Base-by-base conservation (phyloP, 208 protist species). In the Acanthamoeba triangularis region DNA sequence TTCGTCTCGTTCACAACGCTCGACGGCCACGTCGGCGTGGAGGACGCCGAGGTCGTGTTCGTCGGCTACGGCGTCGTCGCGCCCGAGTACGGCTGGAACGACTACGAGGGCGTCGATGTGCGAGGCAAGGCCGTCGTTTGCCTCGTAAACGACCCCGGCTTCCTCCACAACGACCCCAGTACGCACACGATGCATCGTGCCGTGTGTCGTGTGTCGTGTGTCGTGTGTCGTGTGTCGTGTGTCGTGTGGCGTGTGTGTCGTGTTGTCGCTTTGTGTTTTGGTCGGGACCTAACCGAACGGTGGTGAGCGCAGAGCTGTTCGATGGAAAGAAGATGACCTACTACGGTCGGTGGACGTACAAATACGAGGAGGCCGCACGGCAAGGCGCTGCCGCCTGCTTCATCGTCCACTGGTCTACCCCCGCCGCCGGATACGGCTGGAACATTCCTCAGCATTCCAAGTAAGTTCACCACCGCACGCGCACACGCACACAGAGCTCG, bases 321-420 rank as follows among this genome's bases (percentile, higher is more conserved):
- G 30, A 72, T 20, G 63, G 63, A 23, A n/a, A 35, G n/a, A 35
- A n/a, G 63, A 72, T 72, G 63, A 72, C 63, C 63, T 72, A 72
- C 63, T 72, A 72, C 63, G 63, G 63, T n/a, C 63, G 63, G 10
- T 72, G 63, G 63, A 72, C 63, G 5, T 72, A 72, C 63, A 72
- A 72, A 28, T 72, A 72, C 63, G 63, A 72, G 63, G 63, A 72
- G 28, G 63, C 63, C 23, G 63, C n/a, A 72, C 23, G 63, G n/a
- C 63, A 72, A 11, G 63, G 63, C 63, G 63, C 63, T 28, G 0
- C 63, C n/a, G 63, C 63, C 13, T 72, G 63, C 63, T 72, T 72
- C 63, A 72, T 72, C n/a, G 63, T 72, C n/a, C 63, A 72, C 63
- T 72, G 63, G 63, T 72, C 63, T 23, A 72, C 63, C 63, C 28